phyloP scores from a whole-genome alignment of 805 yeast genomes.

The Candida awuae region DNA sequence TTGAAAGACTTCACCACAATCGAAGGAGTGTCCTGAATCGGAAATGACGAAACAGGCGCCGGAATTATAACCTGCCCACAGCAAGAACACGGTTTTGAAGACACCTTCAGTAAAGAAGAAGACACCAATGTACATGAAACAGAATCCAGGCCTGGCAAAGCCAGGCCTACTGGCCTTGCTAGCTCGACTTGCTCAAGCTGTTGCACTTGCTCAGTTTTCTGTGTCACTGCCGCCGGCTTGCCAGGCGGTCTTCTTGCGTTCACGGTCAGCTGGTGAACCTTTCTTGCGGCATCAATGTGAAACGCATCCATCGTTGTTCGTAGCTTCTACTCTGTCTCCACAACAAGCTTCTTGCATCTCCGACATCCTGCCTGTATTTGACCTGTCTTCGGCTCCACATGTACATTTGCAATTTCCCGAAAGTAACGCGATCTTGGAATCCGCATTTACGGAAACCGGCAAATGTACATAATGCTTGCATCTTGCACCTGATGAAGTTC shows the following conservation, averaged over 20 bases:
- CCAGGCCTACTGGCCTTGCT: too few relatives aligned
- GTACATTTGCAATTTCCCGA: neutral
- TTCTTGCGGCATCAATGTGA: slow-evolving; percentile 54
- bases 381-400: too few relatives aligned
- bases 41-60: slow-evolving; percentile 58
- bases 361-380: too few relatives aligned
- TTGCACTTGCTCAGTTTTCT: too few relatives aligned
- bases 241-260: slow-evolving; percentile 24
- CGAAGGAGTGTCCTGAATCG: slow-evolving; percentile 59
- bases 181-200: too few relatives aligned
- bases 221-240: neutral
- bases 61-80: slow-evolving; percentile 77
- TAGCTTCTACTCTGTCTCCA: neutral
- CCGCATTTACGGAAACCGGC: too few relatives aligned
- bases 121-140: too few relatives aligned
- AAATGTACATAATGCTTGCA: too few relatives aligned
- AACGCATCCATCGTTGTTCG: slow-evolving; percentile 39
- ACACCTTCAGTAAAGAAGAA: too few relatives aligned
- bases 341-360: too few relatives aligned
- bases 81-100: slow-evolving; percentile 36
- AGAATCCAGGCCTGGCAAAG: too few relatives aligned
- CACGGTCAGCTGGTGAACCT: slow-evolving; percentile 43
- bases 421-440: neutral
- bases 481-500: too few relatives aligned
- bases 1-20: slow-evolving; percentile 66